phyloP scores from a whole-genome alignment of 2,329 filamentous ascomycete genomes.

The Blastomyces emzantsi region DNA sequence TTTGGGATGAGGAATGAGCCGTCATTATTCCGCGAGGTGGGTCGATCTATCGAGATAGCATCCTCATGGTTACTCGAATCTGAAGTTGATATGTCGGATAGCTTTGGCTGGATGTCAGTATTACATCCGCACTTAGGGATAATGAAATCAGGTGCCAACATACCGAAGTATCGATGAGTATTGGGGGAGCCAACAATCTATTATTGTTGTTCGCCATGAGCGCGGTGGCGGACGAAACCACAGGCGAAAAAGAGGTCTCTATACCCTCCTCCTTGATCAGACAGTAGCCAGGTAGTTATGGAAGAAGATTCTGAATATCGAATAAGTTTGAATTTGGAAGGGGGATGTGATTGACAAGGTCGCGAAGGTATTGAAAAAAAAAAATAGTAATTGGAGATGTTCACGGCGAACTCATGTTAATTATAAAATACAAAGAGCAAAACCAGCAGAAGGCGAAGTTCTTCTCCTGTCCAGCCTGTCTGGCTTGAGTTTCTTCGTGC shows the following conservation, averaged over 20 bases:
- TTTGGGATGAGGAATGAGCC: conserved; percentile 15
- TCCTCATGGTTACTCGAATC: conserved; percentile 8
- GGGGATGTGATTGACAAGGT: neutral
- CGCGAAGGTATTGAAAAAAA: neutral
- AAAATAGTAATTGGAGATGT: neutral
- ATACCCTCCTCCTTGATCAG: neutral
- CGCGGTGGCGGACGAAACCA: neutral
- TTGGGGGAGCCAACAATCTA: conserved; percentile 16
- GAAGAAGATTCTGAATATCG: neutral
- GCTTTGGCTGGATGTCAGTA: conserved; percentile 5
- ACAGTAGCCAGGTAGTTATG: neutral
- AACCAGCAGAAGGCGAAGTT: neutral
- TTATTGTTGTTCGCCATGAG: conserved; percentile 16
- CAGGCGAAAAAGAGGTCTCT: neutral
- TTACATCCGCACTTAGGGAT: neutral
- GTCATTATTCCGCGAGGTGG: conserved; percentile 13
- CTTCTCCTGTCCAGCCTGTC: neutral
- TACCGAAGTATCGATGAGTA: conserved; percentile 16
- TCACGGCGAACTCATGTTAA: neutral
- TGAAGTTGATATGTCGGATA: conserved; percentile 10
- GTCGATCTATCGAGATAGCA: conserved; percentile 12
- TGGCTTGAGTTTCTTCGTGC: neutral
- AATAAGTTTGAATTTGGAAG: neutral
- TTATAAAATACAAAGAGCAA: neutral
- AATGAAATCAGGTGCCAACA: neutral